These are phyloP conservation scores for Asclepias syriaca DNA, from an alignment of 257 asterid species.

Conservation along the genomic window DNA sequence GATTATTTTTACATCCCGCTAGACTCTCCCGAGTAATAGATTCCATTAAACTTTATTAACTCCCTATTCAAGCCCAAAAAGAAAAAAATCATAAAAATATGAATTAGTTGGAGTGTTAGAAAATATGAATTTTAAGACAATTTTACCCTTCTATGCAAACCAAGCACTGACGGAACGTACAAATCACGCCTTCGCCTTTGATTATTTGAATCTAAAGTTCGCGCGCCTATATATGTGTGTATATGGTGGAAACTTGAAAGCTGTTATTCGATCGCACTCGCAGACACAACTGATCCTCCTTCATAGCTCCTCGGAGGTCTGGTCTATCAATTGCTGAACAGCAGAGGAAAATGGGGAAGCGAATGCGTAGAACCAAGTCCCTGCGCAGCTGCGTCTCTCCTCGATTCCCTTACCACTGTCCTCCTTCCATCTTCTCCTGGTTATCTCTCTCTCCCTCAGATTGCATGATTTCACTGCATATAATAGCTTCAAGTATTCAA, in stretches of 20 bases:
- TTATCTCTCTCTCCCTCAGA: slow-evolving; percentile 19
- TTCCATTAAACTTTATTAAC: too few relatives aligned
- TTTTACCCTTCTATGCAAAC: neutral
- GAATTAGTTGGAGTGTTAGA: too few relatives aligned
- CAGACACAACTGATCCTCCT: neutral
- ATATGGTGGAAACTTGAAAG: neutral
- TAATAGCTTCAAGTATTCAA: neutral
- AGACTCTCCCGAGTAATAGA: too few relatives aligned
- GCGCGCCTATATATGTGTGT: slow-evolving; percentile 27
- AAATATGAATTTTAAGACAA: too few relatives aligned
- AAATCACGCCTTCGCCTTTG: neutral
- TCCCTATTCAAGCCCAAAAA: too few relatives aligned
- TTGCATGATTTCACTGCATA: neutral
- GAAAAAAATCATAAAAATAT: too few relatives aligned
- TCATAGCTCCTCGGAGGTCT: neutral
- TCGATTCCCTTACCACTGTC: slow-evolving; percentile 30
- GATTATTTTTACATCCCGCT: too few relatives aligned
- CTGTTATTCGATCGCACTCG: neutral
- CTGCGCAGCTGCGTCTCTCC: slow-evolving; percentile 86
- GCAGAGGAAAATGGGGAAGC: slow-evolving; percentile 62
- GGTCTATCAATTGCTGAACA: slow-evolving; percentile 15
- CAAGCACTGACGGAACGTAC: neutral
- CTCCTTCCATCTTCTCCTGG: slow-evolving; percentile 75
- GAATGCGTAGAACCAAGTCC: slow-evolving; percentile 63
- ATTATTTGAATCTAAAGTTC: slow-evolving; percentile 20